These are phyloP conservation scores for Fusarium vanettenii DNA, from an alignment of 2,329 filamentous ascomycete species.

Conservation along the genomic window DNA sequence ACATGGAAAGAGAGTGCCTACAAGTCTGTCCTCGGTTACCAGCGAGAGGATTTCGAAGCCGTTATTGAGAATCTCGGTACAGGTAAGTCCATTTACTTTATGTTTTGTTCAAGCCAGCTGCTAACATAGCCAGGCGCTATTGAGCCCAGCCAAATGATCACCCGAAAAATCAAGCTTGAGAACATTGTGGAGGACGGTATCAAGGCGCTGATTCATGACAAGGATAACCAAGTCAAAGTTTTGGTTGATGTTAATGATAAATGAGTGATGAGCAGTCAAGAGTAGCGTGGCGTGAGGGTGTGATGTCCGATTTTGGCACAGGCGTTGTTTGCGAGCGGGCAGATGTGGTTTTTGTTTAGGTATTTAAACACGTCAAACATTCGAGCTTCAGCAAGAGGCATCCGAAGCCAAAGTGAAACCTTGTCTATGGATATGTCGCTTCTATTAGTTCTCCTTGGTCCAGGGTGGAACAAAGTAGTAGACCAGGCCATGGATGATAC, in stretches of 20 bases:
- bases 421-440: neutral
- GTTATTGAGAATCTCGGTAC: slow-evolving; percentile 60
- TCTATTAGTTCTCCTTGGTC: slow-evolving; percentile 1
- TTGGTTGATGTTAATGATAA: slow-evolving; percentile 58
- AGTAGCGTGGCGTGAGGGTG: neutral
- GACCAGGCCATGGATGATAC: slow-evolving; percentile 20
- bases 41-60: slow-evolving; percentile 61
- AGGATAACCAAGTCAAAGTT: slow-evolving; percentile 73
- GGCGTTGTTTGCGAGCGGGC: neutral
- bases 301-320: neutral
- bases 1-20: slow-evolving; percentile 42
- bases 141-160: slow-evolving; percentile 69
- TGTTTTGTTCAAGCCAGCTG: too few relatives aligned
- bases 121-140: slow-evolving; percentile 55
- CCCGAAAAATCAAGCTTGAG: slow-evolving; percentile 65
- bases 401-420: neutral
- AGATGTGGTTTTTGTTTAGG: neutral
- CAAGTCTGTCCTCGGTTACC: slow-evolving; percentile 42
- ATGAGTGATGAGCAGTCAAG: neutral
- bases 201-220: slow-evolving; percentile 66
- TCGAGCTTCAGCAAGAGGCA: neutral
- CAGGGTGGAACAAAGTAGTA: slow-evolving; percentile 38
- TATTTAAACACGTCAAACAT: neutral
- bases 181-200: slow-evolving; percentile 69
- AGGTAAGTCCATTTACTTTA: too few relatives aligned